These are phyloP conservation scores for Neurospora sp. DNA, from an alignment of 495 filamentous ascomycete species.

Conservation along the genomic window DNA sequence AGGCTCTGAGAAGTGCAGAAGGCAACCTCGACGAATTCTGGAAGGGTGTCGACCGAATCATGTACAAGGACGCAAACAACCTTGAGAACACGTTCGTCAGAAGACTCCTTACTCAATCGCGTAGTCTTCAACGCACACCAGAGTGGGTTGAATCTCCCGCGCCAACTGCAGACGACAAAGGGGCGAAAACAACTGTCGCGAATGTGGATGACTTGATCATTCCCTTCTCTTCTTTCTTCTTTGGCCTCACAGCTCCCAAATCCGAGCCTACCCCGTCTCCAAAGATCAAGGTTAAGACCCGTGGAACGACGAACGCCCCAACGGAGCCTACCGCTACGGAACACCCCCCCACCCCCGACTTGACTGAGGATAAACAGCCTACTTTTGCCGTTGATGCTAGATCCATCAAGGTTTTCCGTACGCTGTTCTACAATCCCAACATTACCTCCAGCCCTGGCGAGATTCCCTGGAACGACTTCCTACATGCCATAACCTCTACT, in stretches of 20 bases:
- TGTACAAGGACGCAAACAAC: constrained; percentile 1
- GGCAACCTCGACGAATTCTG: constrained; percentile 42
- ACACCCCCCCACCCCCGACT: not conserved
- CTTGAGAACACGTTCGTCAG: constrained; percentile 11
- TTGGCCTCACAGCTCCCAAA: not conserved
- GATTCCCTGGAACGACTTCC: constrained; percentile 42
- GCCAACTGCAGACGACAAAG: not conserved
- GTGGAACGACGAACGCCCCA: constrained; percentile 14
- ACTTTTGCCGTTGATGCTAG: constrained; percentile 34
- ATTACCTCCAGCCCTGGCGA: constrained; percentile 22
- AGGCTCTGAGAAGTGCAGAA: constrained; percentile 30
- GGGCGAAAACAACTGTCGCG: not conserved
- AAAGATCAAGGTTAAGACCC: constrained; percentile 34
- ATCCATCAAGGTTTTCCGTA: constrained; percentile 19
- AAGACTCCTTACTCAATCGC: constrained; percentile 21
- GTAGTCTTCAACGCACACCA: constrained; percentile 36
- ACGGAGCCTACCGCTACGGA: not conserved
- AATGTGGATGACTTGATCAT: constrained; percentile 9
- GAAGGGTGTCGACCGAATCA: constrained; percentile 10
- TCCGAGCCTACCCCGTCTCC: not conserved
- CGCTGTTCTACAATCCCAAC: constrained; percentile 14
- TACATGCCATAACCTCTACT: constrained; percentile 39
- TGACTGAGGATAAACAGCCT: constrained; percentile 10
- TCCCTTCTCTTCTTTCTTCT: constrained; percentile 9
- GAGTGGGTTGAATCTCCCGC: constrained; percentile 34